Base-by-base conservation (phyloP, 2,329 filamentous ascomycete species). In the Ophiocordyceps camponoti-floridani region DNA sequence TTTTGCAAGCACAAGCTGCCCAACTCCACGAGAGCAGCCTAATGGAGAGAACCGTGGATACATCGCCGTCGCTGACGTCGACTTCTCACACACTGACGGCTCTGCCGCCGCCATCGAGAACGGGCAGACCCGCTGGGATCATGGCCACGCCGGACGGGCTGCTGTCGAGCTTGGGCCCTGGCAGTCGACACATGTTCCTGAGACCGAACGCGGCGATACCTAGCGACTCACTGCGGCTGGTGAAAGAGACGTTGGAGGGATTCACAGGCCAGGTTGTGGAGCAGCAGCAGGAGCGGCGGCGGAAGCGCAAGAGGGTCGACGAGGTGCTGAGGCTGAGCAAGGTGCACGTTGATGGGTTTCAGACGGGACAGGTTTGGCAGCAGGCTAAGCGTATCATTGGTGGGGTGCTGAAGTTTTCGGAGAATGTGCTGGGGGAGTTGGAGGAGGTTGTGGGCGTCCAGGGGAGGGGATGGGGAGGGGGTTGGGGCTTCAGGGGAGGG, bases 361-460 rank as follows among this genome's bases (percentile, higher is more conserved):
- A 83, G 53, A 80, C 84, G 11, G 77, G 80, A 18, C 89, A 96
- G 62, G 79, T 98, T 40, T 98, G 89, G 84, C 85, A 95, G 61
- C 91, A 98, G 65, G 83, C 86, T 9, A 81, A 79, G 56, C 77
- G 84, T 53, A 85, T 96, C 18, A 79, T 96, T 46, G 72, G 61
- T 12, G 69, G 70, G 42, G 63, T 73, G 11, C 52, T 77, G 41
- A 60, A 64, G 40, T 68, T 73, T 50, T 69, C 71, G 0, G 62
- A 67, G 42, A 59, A 62, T 6, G 56, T 64, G 4, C 56, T 77
- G 14, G 58, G 64, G 43, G 70, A 71, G 50, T 56, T 78, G 30
- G 65, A 73, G 52, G 66, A 68, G 47, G 75, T 78, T 42, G 49
- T 62, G 42, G 49, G 48, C 9, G 45, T 46, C 7, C n/a, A n/a